Evolutionary conservation across 495 filamentous ascomycete genomes (phyloP).

Genomic region (Daldinia caldariorum): DNA sequence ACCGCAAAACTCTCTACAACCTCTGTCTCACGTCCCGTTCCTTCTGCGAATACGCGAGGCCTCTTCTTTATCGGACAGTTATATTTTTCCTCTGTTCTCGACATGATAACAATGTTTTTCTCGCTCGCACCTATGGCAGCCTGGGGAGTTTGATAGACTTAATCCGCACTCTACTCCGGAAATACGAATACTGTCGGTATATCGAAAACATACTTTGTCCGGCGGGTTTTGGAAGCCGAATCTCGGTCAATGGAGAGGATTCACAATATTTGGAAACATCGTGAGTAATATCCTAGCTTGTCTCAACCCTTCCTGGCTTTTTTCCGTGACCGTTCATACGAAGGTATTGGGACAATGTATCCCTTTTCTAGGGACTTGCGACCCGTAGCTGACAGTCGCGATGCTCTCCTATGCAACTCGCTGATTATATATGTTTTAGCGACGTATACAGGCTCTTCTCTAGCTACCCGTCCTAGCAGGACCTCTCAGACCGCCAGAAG

Average conservation of each 20-base stretch:
- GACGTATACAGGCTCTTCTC: background rate
- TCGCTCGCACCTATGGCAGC: background rate
- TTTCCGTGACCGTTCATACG: background rate
- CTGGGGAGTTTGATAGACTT: background rate
- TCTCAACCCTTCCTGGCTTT: background rate
- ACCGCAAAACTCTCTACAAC: conserved; percentile 15
- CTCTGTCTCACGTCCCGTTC: conserved; percentile 11
- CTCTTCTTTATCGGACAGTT: conserved; percentile 24
- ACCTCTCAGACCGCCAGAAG: conserved; percentile 2
- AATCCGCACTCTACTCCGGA: conserved; percentile 23
- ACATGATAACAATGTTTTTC: background rate
- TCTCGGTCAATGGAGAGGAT: background rate
- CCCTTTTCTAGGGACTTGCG: background rate
- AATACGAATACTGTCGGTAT: background rate
- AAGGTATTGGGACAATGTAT: background rate
- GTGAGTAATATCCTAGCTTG: conserved; percentile 1
- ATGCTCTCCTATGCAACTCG: no score
- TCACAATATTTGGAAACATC: background rate
- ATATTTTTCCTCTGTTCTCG: conserved; percentile 9
- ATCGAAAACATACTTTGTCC: conserved; percentile 29
- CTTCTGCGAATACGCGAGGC: background rate
- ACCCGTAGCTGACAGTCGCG: no score
- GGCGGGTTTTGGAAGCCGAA: background rate
- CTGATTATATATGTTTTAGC: background rate
- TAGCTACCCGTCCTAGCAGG: conserved; percentile 13